Base-by-base conservation (phyloP, 306 rosid species). In the Erythrophleum fordii region DNA sequence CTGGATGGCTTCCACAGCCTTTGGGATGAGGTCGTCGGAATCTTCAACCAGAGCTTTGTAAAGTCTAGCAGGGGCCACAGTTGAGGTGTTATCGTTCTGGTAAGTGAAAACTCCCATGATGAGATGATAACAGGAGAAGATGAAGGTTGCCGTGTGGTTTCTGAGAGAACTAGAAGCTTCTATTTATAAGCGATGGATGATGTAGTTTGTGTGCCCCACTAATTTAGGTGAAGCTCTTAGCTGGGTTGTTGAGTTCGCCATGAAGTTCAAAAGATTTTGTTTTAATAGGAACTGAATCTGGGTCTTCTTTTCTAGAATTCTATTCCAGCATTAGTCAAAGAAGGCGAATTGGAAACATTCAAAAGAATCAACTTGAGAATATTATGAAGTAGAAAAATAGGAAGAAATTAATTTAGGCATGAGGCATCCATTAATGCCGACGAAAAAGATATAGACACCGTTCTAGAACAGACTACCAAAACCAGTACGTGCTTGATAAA, bases 91-190 rank as follows among this genome's bases (percentile, higher is more conserved):
- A 7, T 85, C 87, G 5, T 25, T 53, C 16, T 75, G 84, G 4
- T 82, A 77, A 69, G 72, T 74, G 71, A 51, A 81, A 7, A 82
- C 93, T 62, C 90, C 93, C 93, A 89, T 90, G 66, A 28, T 60
- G 67, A 65, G 7, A 44, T 26, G 28, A 0, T 26, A 7, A 39
- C 5, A 1, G n/a, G 18, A 14, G 31, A 17, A 51, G 22, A 20
- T 66, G 3, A 10, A 35, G 56, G 42, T 46, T 22, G 9, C 16
- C 59, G 77, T 72, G 51, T 41, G 11, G 61, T 64, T 53, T 79
- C 11, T 75, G 53, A 22, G 12, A 0, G 18, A 23, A 48, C 28
- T 2, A 66, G 46, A 64, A 23, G n/a, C n/a, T 0, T 4, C 5
- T 29, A 61, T 14, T 13, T 61, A 29, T 61, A 61, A 42, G 20